Percentiles rank a stretch among this genome's conserved stretches.
phyloP scores from a whole-genome alignment of 2,329 filamentous ascomycete genomes.

The Diaporthe australafricana region DNA sequence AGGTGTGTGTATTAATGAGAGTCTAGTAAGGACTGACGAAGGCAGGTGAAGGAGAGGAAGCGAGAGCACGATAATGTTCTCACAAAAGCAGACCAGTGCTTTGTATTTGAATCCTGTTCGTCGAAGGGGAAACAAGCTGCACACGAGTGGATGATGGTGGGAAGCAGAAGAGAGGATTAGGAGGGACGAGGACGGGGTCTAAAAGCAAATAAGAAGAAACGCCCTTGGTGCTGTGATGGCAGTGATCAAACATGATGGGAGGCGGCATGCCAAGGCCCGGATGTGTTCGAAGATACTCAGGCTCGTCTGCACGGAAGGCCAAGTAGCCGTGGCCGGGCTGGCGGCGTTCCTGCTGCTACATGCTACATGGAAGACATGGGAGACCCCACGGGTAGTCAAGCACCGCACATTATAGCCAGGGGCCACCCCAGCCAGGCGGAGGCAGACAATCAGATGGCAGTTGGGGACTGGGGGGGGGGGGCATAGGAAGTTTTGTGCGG shows the following conservation, averaged over 20 bases:
- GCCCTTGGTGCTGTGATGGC: constrained; percentile 33
- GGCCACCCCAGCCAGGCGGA: constrained; percentile 5
- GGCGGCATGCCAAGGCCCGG: constrained; percentile 33
- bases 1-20: constrained; percentile 44
- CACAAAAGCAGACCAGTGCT: constrained; percentile 64
- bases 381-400: constrained; percentile 8
- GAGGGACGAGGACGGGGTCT: constrained; percentile 29
- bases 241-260: constrained; percentile 27
- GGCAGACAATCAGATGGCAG: constrained; percentile 34
- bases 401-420: constrained; percentile 13
- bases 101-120: constrained; percentile 46
- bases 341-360: constrained; percentile 19
- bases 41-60: constrained; percentile 44
- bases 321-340: constrained; percentile 33
- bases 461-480: neutral
- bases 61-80: constrained; percentile 50
- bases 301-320: constrained; percentile 33
- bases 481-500: too few relatives aligned
- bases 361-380: constrained; percentile 19
- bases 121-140: constrained; percentile 45
- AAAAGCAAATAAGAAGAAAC: constrained; percentile 36
- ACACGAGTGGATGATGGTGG: constrained; percentile 38
- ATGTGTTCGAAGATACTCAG: constrained; percentile 20
- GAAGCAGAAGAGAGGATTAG: constrained; percentile 27
- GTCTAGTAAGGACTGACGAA: constrained; percentile 39